Percentiles rank a stretch among this genome's conserved stretches.
These are phyloP conservation scores for Tulasnella sp. DNA, from an alignment of 768 basidiomycete species.

Conservation along the genomic window DNA sequence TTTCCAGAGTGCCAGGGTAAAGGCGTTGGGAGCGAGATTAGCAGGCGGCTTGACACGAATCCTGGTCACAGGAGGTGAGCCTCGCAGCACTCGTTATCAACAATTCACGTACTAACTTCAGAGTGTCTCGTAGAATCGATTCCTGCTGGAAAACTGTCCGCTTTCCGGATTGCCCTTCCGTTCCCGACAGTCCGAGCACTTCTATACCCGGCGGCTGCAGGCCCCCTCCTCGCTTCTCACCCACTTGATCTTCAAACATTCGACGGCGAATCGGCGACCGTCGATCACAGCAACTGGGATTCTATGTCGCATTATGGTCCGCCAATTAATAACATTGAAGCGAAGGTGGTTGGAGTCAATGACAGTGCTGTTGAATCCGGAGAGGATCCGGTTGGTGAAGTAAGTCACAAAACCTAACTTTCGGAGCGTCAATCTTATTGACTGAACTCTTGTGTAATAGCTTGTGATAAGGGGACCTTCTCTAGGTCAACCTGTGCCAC, in stretches of 20 bases:
- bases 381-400: slow-evolving; percentile 52
- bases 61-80: background rate
- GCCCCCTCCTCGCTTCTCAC: slow-evolving; percentile 75
- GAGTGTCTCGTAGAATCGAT: slow-evolving; percentile 39
- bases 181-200: slow-evolving; percentile 63
- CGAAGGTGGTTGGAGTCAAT: slow-evolving; percentile 61
- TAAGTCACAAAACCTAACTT: slow-evolving; percentile 28
- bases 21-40: slow-evolving; percentile 40
- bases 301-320: slow-evolving; percentile 57
- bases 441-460: slow-evolving; percentile 17
- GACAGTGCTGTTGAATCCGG: slow-evolving; percentile 60
- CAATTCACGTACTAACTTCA: slow-evolving; percentile 18
- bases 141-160: slow-evolving; percentile 42
- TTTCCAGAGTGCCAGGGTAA: slow-evolving; percentile 57
- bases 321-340: slow-evolving; percentile 79
- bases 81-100: slow-evolving; percentile 21
- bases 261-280: slow-evolving; percentile 27
- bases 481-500: slow-evolving; percentile 48
- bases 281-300: slow-evolving; percentile 27
- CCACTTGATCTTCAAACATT: slow-evolving; percentile 79
- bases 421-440: background rate
- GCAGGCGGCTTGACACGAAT: background rate
- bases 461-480: slow-evolving; percentile 61
- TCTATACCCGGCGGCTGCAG: slow-evolving; percentile 55
- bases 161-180: slow-evolving; percentile 62